Base-by-base conservation (phyloP, 2,329 filamentous ascomycete species). In the Stagonosporopsis rhizophila region DNA sequence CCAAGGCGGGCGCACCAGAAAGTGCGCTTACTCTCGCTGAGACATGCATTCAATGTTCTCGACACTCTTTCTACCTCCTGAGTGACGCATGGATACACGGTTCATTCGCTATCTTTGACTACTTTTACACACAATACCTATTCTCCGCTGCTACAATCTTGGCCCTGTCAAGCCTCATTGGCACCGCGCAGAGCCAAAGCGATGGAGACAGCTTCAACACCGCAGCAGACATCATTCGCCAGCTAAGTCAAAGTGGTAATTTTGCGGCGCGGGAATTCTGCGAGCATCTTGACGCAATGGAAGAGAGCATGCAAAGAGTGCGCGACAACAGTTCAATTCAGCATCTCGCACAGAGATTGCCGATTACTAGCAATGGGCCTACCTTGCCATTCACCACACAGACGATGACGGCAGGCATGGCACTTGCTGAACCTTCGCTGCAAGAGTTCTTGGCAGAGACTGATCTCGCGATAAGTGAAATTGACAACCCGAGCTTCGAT, bases 71-170 rank as follows among this genome's bases (percentile, higher is more conserved):
- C 40, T 72, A 73, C 0, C 66, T 82, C 0, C 66, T 82, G 0
- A 78, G 75, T 2, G 73, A 80, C 6, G 74, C 74, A 12, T 82
- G 80, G 81, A 76, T 81, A 2, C 75, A 80, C 28, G 81, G 81
- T 0, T 77, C 79, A 0, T 81, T 82, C 50, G 69, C 75, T 0
- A 81, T 76, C 0, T 81, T 82, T 41, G 80, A 81, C 55, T 82
- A 80, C 64, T 79, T 79, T 42, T 75, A 78, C 62, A 77, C 77
- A 0, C 79, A 81, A 42, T 81, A 80, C 37, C 75, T 82, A 23
- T 82, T 82, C 63, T 79, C 80, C 0, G 74, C 79, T 0, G 73
- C 78, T 2, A 80, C 76, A 0, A 74, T 81, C 4, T 73, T 82
- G 2, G 79, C 78, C 0, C 71, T 81, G 1, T 81, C 80, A 2